Percentiles rank a stretch among this genome's conserved stretches.
These are phyloP conservation scores for Lathyrus aphaca DNA, from an alignment of 306 rosid species.

Conservation along the genomic window DNA sequence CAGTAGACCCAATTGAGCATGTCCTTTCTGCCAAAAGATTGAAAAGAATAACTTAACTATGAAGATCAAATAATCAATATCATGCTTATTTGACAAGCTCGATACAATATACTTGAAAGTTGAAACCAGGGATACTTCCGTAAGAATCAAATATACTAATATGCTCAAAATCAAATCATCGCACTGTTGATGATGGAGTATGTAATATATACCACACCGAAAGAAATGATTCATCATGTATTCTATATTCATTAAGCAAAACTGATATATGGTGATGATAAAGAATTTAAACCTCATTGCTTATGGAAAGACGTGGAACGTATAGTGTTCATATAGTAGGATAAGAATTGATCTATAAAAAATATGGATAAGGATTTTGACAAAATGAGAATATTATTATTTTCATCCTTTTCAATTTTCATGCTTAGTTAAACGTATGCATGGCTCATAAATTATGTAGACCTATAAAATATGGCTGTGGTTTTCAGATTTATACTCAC, in stretches of 20 bases:
- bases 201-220: conserved; percentile 6
- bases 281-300: conserved; percentile 8
- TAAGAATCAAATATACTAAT: conserved; percentile 1
- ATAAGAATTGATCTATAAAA: not conserved
- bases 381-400: not conserved
- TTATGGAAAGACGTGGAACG: conserved; percentile 12
- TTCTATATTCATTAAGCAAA: not conserved
- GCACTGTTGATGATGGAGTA: not conserved
- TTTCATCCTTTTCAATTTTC: no score
- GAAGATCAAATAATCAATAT: conserved; percentile 21
- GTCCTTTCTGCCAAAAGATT: conserved; percentile 18
- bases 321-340: not conserved
- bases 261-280: not conserved
- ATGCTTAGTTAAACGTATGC: no score
- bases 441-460: not conserved
- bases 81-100: conserved; percentile 37
- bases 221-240: not conserved
- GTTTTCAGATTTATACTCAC: not conserved
- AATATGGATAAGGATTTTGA: conserved; percentile 6
- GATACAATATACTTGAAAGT: not conserved
- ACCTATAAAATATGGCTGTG: conserved; percentile 30
- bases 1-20: conserved; percentile 8
- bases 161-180: conserved; percentile 20
- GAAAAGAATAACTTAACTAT: conserved; percentile 40
- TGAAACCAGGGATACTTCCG: not conserved